phyloP scores from a whole-genome alignment of 2,329 filamentous ascomycete genomes.

The Apiospora sp. region DNA sequence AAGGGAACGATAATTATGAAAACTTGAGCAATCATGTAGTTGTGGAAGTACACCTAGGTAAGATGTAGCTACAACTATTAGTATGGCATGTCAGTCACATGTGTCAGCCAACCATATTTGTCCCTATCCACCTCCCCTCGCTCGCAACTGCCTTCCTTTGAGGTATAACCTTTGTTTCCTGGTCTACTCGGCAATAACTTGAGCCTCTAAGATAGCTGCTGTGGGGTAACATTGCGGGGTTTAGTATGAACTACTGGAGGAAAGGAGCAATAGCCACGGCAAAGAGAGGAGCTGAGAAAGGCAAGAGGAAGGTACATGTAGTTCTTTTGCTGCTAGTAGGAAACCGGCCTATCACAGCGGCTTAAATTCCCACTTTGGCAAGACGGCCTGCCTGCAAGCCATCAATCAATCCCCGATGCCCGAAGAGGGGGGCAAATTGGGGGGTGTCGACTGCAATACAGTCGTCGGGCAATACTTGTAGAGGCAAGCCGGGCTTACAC shows the following conservation, averaged over 20 bases:
- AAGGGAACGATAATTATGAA: neutral
- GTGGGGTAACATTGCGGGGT: conserved; percentile 12
- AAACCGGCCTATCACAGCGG: conserved; percentile 4
- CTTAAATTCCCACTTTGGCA: conserved; percentile 14
- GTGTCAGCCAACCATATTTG: neutral
- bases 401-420: neutral
- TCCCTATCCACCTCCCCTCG: neutral
- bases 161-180: neutral
- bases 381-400: neutral
- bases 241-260: conserved; percentile 14
- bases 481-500: too few species aligned
- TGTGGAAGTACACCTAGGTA: neutral
- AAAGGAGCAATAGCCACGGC: neutral
- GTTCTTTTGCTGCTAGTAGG: neutral
- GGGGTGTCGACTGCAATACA: too few species aligned
- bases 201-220: neutral
- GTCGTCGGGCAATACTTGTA: neutral
- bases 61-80: neutral
- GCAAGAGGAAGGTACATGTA: neutral
- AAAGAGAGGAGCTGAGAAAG: neutral
- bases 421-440: neutral
- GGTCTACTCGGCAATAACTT: neutral
- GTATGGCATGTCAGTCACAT: conserved; percentile 10
- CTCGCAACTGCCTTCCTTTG: neutral
- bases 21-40: neutral